These are phyloP conservation scores for Fraxinus cuspidata DNA, from an alignment of 257 asterid genomes.

Conservation along the genomic window DNA sequence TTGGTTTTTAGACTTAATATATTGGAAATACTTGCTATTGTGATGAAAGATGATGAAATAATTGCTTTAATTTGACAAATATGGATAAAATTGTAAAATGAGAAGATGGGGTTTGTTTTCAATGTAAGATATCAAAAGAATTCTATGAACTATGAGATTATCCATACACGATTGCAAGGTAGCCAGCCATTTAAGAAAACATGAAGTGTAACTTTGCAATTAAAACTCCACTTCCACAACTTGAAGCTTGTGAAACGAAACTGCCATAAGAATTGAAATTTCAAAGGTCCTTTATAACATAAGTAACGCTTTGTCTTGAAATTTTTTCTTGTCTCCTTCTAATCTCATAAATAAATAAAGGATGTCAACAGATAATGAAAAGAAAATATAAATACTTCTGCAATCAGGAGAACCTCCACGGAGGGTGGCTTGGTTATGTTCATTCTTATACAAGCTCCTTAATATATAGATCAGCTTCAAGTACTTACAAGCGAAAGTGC, in stretches of 20 bases:
- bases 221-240: not conserved
- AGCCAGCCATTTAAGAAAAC: not conserved
- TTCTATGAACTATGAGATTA: not conserved
- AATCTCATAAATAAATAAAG: not conserved
- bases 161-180: conserved; percentile 8
- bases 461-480: not conserved
- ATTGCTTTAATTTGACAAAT: not conserved
- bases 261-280: not conserved
- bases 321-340: conserved; percentile 11
- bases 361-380: not conserved
- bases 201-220: conserved; percentile 4
- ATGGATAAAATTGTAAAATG: not conserved
- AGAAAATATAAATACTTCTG: not conserved
- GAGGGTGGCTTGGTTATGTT: conserved; percentile 7
- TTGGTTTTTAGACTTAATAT: not conserved
- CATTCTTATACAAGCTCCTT: not conserved
- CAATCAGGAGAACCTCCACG: not conserved
- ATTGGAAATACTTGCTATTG: not conserved
- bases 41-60: conserved; percentile 7
- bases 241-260: not conserved
- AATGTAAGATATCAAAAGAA: not conserved
- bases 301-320: not conserved
- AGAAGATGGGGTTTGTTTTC: not conserved
- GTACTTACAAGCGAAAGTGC: not conserved
- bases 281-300: not conserved